Evolutionary conservation across 129 eudicot species (phyloP), one percentile per base, ranked within the genome.

Genomic region (Chrysanthemum lavandulifolium): DNA sequence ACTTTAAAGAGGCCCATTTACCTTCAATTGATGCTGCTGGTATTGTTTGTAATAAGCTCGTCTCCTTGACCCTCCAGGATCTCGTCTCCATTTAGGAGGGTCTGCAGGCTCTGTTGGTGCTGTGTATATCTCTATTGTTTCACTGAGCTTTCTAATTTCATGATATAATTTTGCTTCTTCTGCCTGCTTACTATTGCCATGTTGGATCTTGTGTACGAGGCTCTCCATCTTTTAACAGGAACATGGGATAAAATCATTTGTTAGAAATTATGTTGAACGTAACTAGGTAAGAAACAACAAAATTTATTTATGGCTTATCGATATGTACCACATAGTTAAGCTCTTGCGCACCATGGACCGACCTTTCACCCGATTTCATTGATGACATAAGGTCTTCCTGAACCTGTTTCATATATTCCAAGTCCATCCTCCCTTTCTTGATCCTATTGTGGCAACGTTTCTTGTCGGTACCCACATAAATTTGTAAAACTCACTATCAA

Each of bases 371-470:
- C 2, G 68, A 48, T 72, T 60, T 72, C 31, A 45, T 23, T n/a
- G 36, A 69, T n/a, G 48, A 3, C 14, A 72, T 11, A 61, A 60
- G 76, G 5, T 72, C 76, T 60, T 72, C 68, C 45, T 72, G 76
- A 23, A 72, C 59, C 29, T 47, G 48, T 21, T 48, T 51, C 21
- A 72, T 10, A 72, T 72, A 72, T 72, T 60, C 49, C 5, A 72
- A 8, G 68, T 60, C 60, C 27, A 14, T 61, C 68, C 68, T 43
- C 58, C 29, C 76, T 60, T 72, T 60, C 68, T 72, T 72, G 25
- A 72, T 58, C 76, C 68, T 25, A 14, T 72, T 72, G 25, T 60
- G 76, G 68, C 47, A 47, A 59, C 68, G 76, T 50, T 72, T 72
- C 49, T 31, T 47, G 5, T 40, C 29, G n/a, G 6, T 60, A 14